Base-by-base conservation (phyloP, 2,329 filamentous ascomycete species). In the Neonectria magnoliae region DNA sequence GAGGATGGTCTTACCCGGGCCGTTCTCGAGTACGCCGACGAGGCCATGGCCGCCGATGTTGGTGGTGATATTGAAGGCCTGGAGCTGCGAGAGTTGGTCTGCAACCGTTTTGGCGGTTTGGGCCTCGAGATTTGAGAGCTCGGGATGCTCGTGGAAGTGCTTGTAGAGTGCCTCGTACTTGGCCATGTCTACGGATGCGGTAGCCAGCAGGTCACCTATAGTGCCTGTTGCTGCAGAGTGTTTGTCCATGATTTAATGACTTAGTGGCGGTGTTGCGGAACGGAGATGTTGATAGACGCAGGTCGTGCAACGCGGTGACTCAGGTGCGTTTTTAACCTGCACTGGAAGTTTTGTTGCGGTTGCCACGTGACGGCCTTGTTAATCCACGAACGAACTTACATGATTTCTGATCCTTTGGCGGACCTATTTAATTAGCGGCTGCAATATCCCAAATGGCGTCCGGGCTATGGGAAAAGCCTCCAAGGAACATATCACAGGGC, bases 1-100 rank as follows among this genome's bases (percentile, higher is more conserved):
- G 0, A 90, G 80, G 1, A 91, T 76, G 0, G 81, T 88, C 1
- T 81, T 81, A 0, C 88, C 88, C 0, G 72, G 45, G 0, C 87
- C 88, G 70, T 91, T 90, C 54, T 73, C 71, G 4, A 90, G 77
- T 1, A 90, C 78, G 0, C 82, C 88, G 2, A 84, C 84, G 5
- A 91, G 74, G 5, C 89, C 88, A 65, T 87, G 79, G 0, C 88
- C 88, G 29, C 88, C 88, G 14, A 91, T 88, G 3, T 45, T 38
- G 9, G 62, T 18, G 22, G 44, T 64, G 55, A 89, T 80, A 10
- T 83, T 75, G 67, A 84, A 84, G 0, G 41, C 36, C 13, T 7
- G 33, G 22, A 42, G 36, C 18, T 41, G 11, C 27, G n/a, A 18
- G 8, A 89, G 79, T 48, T 82, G 75, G 2, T 75, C 68, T 2